These are phyloP conservation scores for Gaeumannomyces sp. DNA, from an alignment of 2,329 filamentous ascomycete genomes.

Conservation along the genomic window DNA sequence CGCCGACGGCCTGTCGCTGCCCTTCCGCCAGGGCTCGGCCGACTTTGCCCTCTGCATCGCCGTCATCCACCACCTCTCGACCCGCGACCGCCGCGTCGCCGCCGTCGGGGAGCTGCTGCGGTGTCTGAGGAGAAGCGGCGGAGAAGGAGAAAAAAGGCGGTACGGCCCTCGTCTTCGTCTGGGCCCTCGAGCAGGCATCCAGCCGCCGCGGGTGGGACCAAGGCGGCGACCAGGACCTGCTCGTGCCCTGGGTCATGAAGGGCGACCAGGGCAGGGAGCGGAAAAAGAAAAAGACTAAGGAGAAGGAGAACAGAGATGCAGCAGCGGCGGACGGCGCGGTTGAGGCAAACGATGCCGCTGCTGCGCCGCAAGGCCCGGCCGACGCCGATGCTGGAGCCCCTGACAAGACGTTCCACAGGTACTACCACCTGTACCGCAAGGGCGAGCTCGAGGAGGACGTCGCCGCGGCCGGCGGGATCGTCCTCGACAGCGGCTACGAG, in stretches of 20 bases:
- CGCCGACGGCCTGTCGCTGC: constrained; percentile 77
- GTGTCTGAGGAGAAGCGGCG: constrained; percentile 39
- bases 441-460: constrained; percentile 84
- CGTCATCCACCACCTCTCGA: constrained; percentile 89
- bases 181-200: constrained; percentile 86
- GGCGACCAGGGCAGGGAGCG: constrained; percentile 25
- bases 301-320: background rate
- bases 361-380: background rate
- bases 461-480: constrained; percentile 62
- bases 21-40: constrained; percentile 53
- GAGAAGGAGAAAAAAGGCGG: constrained; percentile 7
- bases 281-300: constrained; percentile 12
- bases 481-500: constrained; percentile 82
- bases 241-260: constrained; percentile 88
- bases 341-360: background rate
- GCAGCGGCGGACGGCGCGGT: background rate
- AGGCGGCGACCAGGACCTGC: constrained; percentile 77
- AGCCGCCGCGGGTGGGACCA: constrained; percentile 88
- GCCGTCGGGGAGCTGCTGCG: constrained; percentile 67
- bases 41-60: constrained; percentile 95
- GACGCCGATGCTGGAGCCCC: constrained; percentile 1
- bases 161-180: constrained; percentile 74
- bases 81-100: constrained; percentile 61
- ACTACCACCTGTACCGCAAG: constrained; percentile 87
- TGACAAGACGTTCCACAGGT: constrained; percentile 69